A percentile compares a stretch with the other conserved stretches of the same genome.
Conservation (phyloP, 2,329 filamentous ascomycete genomes). For the Aureobasidium uvarum region DNA sequence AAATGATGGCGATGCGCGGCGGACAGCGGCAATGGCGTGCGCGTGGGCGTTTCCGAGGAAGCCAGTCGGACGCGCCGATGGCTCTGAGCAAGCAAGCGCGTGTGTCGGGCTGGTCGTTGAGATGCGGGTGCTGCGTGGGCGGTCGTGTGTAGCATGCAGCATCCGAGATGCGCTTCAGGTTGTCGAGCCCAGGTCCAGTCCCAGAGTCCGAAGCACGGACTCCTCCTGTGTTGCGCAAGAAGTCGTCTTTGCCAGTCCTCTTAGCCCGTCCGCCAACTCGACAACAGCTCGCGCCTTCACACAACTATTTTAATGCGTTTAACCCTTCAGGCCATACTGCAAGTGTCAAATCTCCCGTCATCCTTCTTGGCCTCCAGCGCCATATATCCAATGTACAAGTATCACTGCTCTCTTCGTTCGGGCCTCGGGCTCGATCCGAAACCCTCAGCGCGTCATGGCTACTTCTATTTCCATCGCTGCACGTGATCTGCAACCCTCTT, state of each 20-base stretch:
- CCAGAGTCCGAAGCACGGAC: conserved; percentile 12
- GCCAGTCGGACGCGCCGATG: conserved; percentile 5
- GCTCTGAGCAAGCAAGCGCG: neutral
- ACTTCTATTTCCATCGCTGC: conserved; percentile 1
- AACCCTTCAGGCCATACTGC: neutral
- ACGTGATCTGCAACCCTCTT: conserved; percentile 5
- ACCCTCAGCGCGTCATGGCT: conserved; percentile 2
- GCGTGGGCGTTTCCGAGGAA: neutral
- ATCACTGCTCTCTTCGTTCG: neutral
- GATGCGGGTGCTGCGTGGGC: neutral
- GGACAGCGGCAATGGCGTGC: neutral
- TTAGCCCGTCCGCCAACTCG: neutral
- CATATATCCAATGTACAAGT: neutral
- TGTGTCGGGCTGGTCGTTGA: neutral
- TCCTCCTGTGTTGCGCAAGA: conserved; percentile 2
- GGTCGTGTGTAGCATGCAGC: conserved; percentile 12
- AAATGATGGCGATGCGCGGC: conserved; percentile 3
- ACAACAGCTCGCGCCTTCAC: neutral
- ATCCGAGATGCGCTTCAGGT: neutral
- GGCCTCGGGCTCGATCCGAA: neutral
- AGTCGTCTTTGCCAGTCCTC: neutral
- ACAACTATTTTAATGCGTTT: neutral
- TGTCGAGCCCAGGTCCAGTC: conserved; percentile 11
- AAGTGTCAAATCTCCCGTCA: neutral
- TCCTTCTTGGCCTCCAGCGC: neutral